Percentiles rank a stretch among this genome's conserved stretches.
Conservation (phyloP, 2,329 filamentous ascomycete genomes). For the Ascomycota sp. region DNA sequence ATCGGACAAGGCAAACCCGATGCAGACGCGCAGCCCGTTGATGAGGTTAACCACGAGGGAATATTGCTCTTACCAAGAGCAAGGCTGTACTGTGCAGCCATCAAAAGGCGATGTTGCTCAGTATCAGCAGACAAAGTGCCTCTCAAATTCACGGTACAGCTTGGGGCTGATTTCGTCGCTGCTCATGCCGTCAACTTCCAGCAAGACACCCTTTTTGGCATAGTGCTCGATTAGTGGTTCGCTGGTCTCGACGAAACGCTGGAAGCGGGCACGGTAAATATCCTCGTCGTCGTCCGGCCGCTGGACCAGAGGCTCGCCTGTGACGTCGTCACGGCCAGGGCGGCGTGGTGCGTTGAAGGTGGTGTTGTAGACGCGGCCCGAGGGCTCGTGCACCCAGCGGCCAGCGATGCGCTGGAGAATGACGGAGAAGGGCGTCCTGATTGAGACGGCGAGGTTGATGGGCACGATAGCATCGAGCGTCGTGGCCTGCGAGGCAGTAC, state of each 20-base stretch:
- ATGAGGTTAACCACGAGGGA: no score
- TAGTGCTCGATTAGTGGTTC: constrained; percentile 77
- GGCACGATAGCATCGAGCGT: constrained; percentile 65
- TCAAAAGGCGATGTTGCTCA: no score
- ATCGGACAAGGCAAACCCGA: no score
- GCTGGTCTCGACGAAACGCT: constrained; percentile 75
- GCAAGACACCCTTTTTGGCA: constrained; percentile 60
- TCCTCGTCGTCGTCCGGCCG: constrained; percentile 72
- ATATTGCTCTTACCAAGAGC: no score
- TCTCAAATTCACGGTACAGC: constrained; percentile 64
- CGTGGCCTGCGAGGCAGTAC: constrained; percentile 61
- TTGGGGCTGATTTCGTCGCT: constrained; percentile 94
- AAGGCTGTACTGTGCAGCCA: no score
- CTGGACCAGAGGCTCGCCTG: constrained; percentile 67
- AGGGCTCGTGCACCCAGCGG: constrained; percentile 83
- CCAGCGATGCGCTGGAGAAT: constrained; percentile 80
- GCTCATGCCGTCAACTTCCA: constrained; percentile 70
- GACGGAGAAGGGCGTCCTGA: constrained; percentile 68
- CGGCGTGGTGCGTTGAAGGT: constrained; percentile 75
- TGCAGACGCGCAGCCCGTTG: no score
- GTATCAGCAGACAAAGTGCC: constrained; percentile 33
- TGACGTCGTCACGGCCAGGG: constrained; percentile 68
- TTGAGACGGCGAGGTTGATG: constrained; percentile 83
- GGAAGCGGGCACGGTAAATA: constrained; percentile 62
- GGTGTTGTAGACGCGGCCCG: constrained; percentile 87